Conservation (phyloP, 2,329 filamentous ascomycete genomes). For the Eutypa lata region DNA sequence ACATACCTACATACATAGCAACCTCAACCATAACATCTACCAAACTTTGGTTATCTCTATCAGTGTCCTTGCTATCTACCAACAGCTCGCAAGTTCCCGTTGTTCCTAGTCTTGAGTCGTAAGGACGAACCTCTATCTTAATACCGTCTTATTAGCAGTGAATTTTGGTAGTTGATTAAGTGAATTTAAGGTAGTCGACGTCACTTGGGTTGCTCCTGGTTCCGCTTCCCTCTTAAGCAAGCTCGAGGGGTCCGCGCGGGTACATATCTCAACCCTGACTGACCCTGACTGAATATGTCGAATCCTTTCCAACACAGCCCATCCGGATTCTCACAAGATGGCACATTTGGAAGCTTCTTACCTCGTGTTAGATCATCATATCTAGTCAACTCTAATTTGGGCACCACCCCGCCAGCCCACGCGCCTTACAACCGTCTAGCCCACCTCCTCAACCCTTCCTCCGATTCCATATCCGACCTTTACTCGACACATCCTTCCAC, state of each 20-base stretch:
- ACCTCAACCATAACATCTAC: neutral
- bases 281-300: slow-evolving; percentile 33
- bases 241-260: neutral
- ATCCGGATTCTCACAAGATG: slow-evolving; percentile 31
- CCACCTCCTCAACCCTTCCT: slow-evolving; percentile 51
- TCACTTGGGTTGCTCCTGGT: slow-evolving; percentile 2
- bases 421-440: slow-evolving; percentile 42
- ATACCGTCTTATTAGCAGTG: no score
- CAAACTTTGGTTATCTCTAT: neutral
- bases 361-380: slow-evolving; percentile 37
- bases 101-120: no score
- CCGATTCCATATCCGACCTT: slow-evolving; percentile 32
- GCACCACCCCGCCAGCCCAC: slow-evolving; percentile 24
- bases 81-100: no score
- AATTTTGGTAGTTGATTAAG: slow-evolving; percentile 1
- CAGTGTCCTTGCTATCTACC: neutral
- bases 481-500: slow-evolving; percentile 24
- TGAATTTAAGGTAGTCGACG: slow-evolving; percentile 5
- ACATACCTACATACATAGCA: neutral
- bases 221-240: no score
- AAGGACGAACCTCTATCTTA: no score
- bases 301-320: slow-evolving; percentile 38
- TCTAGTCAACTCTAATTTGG: slow-evolving; percentile 32
- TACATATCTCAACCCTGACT: neutral
- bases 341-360: slow-evolving; percentile 27